phyloP scores from a whole-genome alignment of 75 land plant species.

The Isoetes taiwanensis region DNA sequence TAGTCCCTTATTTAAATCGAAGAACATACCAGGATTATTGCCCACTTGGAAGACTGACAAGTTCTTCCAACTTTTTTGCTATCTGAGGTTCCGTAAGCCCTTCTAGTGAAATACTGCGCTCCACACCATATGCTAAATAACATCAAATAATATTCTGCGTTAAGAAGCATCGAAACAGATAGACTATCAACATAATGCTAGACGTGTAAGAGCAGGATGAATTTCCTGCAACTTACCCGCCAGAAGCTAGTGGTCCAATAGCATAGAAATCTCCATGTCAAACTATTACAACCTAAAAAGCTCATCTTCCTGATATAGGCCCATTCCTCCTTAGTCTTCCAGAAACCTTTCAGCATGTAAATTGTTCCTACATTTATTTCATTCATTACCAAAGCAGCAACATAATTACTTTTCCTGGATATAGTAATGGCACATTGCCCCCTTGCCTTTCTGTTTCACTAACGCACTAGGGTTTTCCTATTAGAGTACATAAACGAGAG shows the following conservation, averaged over 20 bases:
- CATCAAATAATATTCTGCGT: not conserved
- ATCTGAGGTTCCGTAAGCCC: slow-evolving; percentile 68
- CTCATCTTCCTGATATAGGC: not conserved
- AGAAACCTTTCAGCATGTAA: not conserved
- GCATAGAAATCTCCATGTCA: not conserved
- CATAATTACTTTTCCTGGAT: not conserved
- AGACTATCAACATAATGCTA: not conserved
- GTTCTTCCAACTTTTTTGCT: slow-evolving; percentile 46
- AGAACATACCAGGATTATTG: too few relatives aligned
- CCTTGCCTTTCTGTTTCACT: too few relatives aligned
- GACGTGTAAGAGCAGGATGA: not conserved
- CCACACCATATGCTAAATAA: slow-evolving; percentile 59
- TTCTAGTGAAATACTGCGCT: slow-evolving; percentile 47
- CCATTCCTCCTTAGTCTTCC: not conserved
- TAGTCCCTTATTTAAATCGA: too few relatives aligned
- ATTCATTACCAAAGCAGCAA: not conserved
- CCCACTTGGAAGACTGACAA: too few relatives aligned
- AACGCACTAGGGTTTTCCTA: too few relatives aligned
- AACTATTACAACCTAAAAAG: not conserved
- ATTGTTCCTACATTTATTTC: not conserved
- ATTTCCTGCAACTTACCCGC: too few relatives aligned
- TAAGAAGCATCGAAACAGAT: not conserved
- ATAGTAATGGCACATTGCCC: not conserved
- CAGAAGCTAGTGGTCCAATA: not conserved
- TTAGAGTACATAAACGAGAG: not conserved